Conservation (phyloP, 495 filamentous ascomycete species). For the Aspergillus cristatus region DNA sequence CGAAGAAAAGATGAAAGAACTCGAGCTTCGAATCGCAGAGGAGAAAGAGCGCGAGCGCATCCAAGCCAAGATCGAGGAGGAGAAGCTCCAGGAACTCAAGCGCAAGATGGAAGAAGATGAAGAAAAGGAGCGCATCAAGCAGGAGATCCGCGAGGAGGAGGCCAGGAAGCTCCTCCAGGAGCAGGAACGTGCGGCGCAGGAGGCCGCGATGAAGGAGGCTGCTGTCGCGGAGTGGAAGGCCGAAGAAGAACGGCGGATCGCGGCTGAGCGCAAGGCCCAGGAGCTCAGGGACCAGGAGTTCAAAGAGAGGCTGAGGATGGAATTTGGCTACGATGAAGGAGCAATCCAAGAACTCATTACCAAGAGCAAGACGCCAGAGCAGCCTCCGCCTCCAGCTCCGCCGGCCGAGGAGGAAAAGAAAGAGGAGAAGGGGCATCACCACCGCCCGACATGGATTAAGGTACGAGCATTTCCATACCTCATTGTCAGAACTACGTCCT, state of each 20-base stretch:
- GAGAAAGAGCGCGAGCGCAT: constrained; percentile 8
- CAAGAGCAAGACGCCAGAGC: constrained; percentile 47
- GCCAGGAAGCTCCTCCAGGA: constrained; percentile 21
- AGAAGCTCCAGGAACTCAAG: constrained; percentile 23
- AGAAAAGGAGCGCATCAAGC: constrained; percentile 29
- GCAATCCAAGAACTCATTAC: constrained; percentile 49
- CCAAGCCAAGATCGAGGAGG: constrained; percentile 10
- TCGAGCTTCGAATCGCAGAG: neutral
- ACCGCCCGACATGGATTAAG: constrained; percentile 39
- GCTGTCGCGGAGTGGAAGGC: constrained; percentile 48
- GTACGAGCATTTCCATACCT: constrained; percentile 16
- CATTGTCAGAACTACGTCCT: neutral
- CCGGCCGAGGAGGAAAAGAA: constrained; percentile 28
- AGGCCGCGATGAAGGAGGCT: constrained; percentile 42
- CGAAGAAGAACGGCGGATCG: constrained; percentile 36
- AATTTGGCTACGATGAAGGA: constrained; percentile 33
- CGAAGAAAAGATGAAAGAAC: constrained; percentile 14
- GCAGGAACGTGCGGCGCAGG: constrained; percentile 35
- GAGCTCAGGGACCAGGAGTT: constrained; percentile 41
- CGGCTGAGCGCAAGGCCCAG: constrained; percentile 20
- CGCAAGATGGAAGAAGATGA: constrained; percentile 35
- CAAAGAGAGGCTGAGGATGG: constrained; percentile 24
- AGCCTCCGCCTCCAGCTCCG: constrained; percentile 8
- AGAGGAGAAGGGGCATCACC: constrained; percentile 32
- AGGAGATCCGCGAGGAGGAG: constrained; percentile 30